Evolutionary conservation across 306 rosid species (phyloP).

Genomic region (Quercus bicolor): DNA sequence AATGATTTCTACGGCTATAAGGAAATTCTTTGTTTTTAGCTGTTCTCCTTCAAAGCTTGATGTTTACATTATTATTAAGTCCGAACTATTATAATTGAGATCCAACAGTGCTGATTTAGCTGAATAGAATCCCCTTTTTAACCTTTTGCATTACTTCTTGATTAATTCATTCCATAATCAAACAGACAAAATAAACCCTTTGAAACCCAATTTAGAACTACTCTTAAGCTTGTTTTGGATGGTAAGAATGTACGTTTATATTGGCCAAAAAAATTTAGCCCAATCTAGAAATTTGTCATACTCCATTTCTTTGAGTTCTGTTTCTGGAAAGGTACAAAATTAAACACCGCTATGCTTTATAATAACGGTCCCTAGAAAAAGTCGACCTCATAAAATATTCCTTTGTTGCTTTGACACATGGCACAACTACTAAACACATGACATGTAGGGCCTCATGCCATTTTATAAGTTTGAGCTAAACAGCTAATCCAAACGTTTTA

Average conservation of each 20-base stretch:
- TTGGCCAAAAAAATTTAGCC: no score
- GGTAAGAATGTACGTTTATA: no score
- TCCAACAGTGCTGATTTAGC: no score
- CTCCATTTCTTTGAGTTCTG: neutral
- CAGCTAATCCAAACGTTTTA: neutral
- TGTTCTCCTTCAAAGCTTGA: neutral
- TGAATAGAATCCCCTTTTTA: no score
- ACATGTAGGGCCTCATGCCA: neutral
- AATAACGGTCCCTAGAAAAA: neutral
- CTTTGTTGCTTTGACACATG: neutral
- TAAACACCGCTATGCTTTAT: neutral
- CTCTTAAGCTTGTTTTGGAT: no score
- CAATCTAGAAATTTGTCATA: no score
- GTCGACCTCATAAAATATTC: no score
- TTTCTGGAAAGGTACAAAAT: neutral
- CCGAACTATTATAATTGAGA: no score
- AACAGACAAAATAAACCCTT: no score
- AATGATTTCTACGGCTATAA: neutral
- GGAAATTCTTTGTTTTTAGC: neutral
- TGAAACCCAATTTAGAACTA: no score
- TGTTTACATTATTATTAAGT: neutral
- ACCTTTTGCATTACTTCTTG: no score
- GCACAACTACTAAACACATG: neutral
- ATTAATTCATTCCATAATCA: no score
- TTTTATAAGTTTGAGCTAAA: neutral